Base-by-base conservation (phyloP, 2,329 filamentous ascomycete species). In the Coniosporium tulheliwenetii region DNA sequence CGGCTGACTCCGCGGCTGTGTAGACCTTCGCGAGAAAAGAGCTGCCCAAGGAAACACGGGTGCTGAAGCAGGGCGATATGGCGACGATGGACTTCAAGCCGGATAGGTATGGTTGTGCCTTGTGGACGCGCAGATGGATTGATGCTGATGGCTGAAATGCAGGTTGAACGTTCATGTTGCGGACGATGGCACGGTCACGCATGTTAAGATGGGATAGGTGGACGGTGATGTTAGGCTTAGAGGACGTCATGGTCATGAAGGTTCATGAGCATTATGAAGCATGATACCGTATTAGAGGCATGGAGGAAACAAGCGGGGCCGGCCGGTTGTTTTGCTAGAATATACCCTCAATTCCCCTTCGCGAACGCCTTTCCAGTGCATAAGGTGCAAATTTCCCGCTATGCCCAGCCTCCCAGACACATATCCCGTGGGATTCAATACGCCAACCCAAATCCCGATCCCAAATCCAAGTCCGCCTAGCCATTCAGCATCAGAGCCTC, bases 11-110 rank as follows among this genome's bases (percentile, higher is more conserved):
- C 39, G 36, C n/a, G 10, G 0, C 39, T 30, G 10, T n/a, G 30
- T 30, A 69, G 66, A 69, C 65, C 0, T 70, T 70, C 44, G 67
- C 67, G 12, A 67, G 66, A 50, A 55, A 57, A 35, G 65, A 70
- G 41, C 58, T 70, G 10, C 67, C 67, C 8, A 51, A 65, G 45
- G 55, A 64, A 46, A 64, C 68, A 52, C 61, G 66, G 39, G 55
- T 70, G 5, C 45, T 70, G 34, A 58, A 63, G 55, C 58, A 63
- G 35, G 65, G 61, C 42, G 59, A 60, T 42, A 61, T 67, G 58
- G 55, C 52, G 47, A 68, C 64, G 9, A 61, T 62, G 63, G 67
- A 69, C 44, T 52, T 60, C 49, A 64, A 65, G 48, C 65, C 65
- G 8, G 63, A 69, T 19, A 51, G 66, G 56, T 62, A 42, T n/a